Evolutionary conservation across 306 rosid genomes (phyloP), one percentile per base, ranked within the genome.

Genomic region (Quercus aquifolioides): DNA sequence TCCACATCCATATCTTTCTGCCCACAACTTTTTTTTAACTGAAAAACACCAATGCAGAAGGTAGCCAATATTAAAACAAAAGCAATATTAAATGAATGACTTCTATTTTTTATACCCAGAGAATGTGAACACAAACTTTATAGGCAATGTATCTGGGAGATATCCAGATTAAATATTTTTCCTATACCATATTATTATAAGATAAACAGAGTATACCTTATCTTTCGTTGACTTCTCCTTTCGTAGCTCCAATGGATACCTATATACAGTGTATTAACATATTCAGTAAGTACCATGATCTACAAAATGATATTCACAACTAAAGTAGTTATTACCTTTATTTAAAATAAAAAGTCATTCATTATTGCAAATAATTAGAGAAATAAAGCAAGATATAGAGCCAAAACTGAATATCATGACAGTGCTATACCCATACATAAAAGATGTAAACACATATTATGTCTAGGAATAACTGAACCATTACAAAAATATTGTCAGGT

Each of bases 211-310:
- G 72, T 65, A 28, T 55, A 93, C 98, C 98, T 95, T 95, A 80
- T 90, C 91, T 84, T 90, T 92, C 23, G 96, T 88, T 28, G 96
- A 85, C 79, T 95, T 95, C 72, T 81, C 99, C 90, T 95, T 93
- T 88, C 99, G 90, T 76, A 95, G 83, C 90, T 95, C 99, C 80
- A 95, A 85, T 51, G 99, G 99, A 79, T 93, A 95, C 98, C 98
- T 92, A 74, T 74, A 79, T 59, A 55, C 78, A 82, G 70, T 84
- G 77, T 78, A 88, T 73, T 19, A 71, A 62, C 25, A 68, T 69
- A 73, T 76, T 28, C 82, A 85, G 68, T 13, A 70, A 46, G 74
- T 77, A 71, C 57, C 74, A 20, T 33, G 19, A 69, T 64, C 58
- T 76, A 46, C 23, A 60, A 82, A 51, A 67, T 63, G 79, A 71